Base-by-base conservation (phyloP, 2,329 filamentous ascomycete genomes). In the Monilinia fructicola region DNA sequence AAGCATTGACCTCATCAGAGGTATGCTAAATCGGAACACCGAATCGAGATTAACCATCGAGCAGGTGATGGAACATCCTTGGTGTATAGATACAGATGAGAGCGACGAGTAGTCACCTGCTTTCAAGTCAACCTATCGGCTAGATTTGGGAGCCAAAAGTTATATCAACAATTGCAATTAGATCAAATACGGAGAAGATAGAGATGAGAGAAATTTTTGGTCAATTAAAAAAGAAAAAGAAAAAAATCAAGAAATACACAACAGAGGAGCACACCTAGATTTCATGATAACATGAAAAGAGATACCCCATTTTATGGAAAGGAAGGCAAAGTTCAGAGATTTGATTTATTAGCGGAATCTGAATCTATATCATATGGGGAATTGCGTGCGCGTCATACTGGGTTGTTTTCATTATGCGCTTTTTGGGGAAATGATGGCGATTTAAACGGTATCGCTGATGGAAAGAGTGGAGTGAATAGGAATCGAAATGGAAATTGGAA, bases 11-110 rank as follows among this genome's bases (percentile, higher is more conserved):
- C 83, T 99, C 63, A 90, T 99, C 69, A 87, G 92, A 53, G 84
- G 88, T 76, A 98, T 99, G 95, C 87, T 99, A 38, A 88, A 98
- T 77, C 88, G 95, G 50, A 90, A 98, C 76, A 91, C 98, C 12
- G 86, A 90, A 71, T 84, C 90, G 74, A 84, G 95, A 66, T 88
- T 92, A 73, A 90, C 89, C n/a, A 98, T 98, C 73, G 88, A 90
- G 68, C 88, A 93, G 76, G 93, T 99, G 23, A 80, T 97, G 67
- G 87, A 91, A 65, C 94, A 98, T 78, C 87, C 90, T n/a, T 99
- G 95, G 95, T 71, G 72, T 64, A 58, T 69, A 40, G 66, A 64
- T 40, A 16, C 40, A 5, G 68, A 69, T 64, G 67, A 71, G 64
- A 40, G 35, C 6, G 60, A 63, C 35, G 73, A 72, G 35, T 68